Evolutionary conservation across 2,329 filamentous ascomycete genomes (phyloP).

Genomic region (Epichloe typhina): DNA sequence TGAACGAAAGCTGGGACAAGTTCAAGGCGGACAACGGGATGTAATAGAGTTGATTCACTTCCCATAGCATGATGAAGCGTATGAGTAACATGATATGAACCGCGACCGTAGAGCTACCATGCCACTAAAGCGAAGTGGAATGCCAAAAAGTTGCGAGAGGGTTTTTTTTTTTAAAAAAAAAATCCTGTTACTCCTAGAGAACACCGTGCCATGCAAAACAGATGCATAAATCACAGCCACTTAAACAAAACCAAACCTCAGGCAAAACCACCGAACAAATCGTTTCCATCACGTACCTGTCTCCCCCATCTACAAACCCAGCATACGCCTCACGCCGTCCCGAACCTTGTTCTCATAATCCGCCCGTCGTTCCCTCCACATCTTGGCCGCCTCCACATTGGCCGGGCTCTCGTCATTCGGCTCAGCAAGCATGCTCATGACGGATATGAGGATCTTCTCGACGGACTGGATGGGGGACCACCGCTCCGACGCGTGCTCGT

Average conservation of each 20-base stretch:
- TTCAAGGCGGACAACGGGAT: conserved; percentile 57
- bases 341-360: conserved; percentile 83
- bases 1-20: conserved; percentile 63
- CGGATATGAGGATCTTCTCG: conserved; percentile 91
- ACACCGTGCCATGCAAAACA: conserved; percentile 13
- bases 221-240: neutral
- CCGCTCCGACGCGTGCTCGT: conserved; percentile 88
- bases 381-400: conserved; percentile 89
- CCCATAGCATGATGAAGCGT: conserved; percentile 4
- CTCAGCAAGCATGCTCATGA: conserved; percentile 97
- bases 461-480: conserved; percentile 97
- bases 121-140: neutral
- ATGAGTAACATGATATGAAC: neutral
- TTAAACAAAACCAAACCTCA: neutral
- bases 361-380: conserved; percentile 75
- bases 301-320: conserved; percentile 49
- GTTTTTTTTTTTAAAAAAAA: neutral
- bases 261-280: neutral
- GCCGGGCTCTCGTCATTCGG: conserved; percentile 95
- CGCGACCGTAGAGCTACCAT: neutral
- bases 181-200: conserved; percentile 5
- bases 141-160: neutral
- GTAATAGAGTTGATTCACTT: conserved; percentile 17
- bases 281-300: neutral
- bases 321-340: conserved; percentile 63